Conservation (phyloP, 768 basidiomycete genomes). For the Exidia glandulosa region DNA sequence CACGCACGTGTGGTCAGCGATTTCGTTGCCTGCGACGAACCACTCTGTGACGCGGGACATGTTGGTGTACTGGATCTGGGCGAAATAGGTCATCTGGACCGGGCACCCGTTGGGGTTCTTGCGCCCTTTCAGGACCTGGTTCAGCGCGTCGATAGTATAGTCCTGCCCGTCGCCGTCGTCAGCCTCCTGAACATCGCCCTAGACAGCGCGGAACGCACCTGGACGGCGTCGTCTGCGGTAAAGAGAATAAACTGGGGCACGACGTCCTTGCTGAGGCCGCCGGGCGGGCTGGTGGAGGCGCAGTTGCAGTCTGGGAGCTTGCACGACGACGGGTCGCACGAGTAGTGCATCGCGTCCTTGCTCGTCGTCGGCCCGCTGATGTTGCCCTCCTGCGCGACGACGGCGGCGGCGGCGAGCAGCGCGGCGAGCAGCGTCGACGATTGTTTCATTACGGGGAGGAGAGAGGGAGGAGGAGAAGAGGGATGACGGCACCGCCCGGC, state of each 20-base stretch:
- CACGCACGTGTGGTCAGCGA: constrained; percentile 64
- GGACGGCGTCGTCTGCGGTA: constrained; percentile 48
- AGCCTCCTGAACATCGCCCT: constrained; percentile 25
- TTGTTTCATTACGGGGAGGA: no score
- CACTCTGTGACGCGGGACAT: constrained; percentile 69
- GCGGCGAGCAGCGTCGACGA: no score
- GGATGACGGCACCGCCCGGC: no score
- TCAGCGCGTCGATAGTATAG: constrained; percentile 63
- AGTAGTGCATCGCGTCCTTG: constrained; percentile 50
- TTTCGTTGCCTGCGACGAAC: constrained; percentile 76
- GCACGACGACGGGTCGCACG: constrained; percentile 55
- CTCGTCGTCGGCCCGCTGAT: constrained; percentile 45
- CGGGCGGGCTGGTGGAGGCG: constrained; percentile 62
- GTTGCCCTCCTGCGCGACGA: constrained; percentile 34
- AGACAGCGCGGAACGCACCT: neutral
- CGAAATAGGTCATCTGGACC: constrained; percentile 70
- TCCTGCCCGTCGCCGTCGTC: constrained; percentile 34
- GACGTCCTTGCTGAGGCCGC: constrained; percentile 49
- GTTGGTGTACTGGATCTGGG: constrained; percentile 61
- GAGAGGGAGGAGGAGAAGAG: no score
- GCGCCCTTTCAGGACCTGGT: constrained; percentile 64
- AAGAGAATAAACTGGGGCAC: constrained; percentile 61
- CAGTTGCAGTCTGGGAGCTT: constrained; percentile 62
- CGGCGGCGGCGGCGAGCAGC: neutral
- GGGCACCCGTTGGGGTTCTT: constrained; percentile 66